Evolutionary conservation across 257 asterid genomes (phyloP).

Genomic region (Solanum clarkiae): DNA sequence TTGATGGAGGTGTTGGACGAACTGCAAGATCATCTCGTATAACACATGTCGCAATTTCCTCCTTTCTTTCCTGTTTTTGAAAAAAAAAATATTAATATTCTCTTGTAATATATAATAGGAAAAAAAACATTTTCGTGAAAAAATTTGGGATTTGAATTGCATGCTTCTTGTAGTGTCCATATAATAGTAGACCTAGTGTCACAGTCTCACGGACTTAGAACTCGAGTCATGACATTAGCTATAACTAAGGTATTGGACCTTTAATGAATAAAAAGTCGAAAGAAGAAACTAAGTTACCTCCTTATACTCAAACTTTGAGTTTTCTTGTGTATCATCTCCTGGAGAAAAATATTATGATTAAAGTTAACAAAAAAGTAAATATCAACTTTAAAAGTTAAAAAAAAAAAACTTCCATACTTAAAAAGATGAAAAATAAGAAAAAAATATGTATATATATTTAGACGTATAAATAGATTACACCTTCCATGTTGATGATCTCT

Average conservation of each 20-base stretch:
- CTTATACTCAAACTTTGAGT: background rate
- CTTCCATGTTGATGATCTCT: background rate
- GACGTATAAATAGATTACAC: background rate
- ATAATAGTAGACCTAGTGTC: background rate
- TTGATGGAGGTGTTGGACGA: background rate
- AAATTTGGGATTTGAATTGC: background rate
- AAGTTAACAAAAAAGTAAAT: background rate
- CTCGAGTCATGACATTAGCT: background rate
- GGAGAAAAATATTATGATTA: background rate
- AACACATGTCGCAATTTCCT: background rate
- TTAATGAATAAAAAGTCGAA: background rate
- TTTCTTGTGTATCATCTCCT: background rate
- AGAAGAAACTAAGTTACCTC: background rate
- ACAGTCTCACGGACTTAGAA: no score
- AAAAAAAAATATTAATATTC: background rate
- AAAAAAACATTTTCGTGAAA: background rate
- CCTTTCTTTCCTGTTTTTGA: background rate
- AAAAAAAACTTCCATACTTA: background rate
- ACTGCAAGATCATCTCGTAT: background rate
- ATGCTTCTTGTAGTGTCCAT: background rate
- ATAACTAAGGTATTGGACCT: background rate
- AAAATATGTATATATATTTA: background rate
- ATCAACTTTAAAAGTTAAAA: background rate
- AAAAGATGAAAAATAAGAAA: background rate
- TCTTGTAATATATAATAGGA: background rate